Evolutionary conservation across 495 filamentous ascomycete genomes (phyloP), one percentile per base, ranked within the genome.

Genomic region (Neurospora terricola): DNA sequence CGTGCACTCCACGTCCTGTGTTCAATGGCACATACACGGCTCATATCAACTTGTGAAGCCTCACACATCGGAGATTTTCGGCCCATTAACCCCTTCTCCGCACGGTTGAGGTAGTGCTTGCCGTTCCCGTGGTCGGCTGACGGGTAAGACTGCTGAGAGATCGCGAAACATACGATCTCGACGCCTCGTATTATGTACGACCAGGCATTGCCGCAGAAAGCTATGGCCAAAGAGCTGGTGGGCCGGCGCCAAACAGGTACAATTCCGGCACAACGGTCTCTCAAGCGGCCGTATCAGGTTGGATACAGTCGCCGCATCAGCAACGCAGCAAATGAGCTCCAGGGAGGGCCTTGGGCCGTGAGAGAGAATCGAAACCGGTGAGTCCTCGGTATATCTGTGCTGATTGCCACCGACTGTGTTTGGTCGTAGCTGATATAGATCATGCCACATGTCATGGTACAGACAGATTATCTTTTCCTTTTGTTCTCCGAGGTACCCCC

Each of bases 391-490:
- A 66, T 36, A 16, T 66, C 27, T 66, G 54, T 34, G 27, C 54
- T 66, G 54, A 34, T 66, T 66, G 12, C 54, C 54, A 66, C 27
- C 54, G 14, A 18, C 12, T 66, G 27, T 66, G 27, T 18, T 66
- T 74, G 66, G 38, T 71, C 40, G 48, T 69, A 69, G 70, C 70
- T 72, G 77, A 54, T 59, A 71, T 70, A 69, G 66, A 70, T 73
- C 70, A 72, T 77, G 77, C 79, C 75, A 80, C 75, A 78, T 80
- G 76, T 77, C 76, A 74, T 12, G 71, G 40, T 23, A 36, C 54
- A 66, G 30, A 66, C 54, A 66, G 6, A 34, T 30, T 11, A 9
- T 62, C 54, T 34, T 30, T 34, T 30, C 1, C 23, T 62, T 62
- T 27, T 27, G 54, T 16, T 62, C 27, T 54, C 45, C 8, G 21